Evolutionary conservation across 2,329 filamentous ascomycete genomes (phyloP).

Genomic region (Hypoxylon sp.): DNA sequence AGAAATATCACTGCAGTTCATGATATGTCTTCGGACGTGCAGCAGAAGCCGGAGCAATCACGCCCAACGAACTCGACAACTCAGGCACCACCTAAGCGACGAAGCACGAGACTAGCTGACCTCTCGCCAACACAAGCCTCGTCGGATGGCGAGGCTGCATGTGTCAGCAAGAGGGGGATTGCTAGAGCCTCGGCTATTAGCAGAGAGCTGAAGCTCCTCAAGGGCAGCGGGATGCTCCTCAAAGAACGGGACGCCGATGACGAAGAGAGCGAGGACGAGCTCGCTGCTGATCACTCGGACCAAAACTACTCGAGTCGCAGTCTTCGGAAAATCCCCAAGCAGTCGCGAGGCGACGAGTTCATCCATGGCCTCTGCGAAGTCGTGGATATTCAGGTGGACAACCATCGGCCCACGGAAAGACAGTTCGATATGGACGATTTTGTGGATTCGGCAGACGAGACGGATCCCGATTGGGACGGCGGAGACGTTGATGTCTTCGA

Average conservation of each 20-base stretch:
- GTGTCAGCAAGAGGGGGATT: constrained; percentile 19
- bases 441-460: constrained; percentile 62
- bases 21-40: constrained; percentile 1
- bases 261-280: constrained; percentile 47
- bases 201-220: constrained; percentile 35
- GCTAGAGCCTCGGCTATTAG: constrained; percentile 25
- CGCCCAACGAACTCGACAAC: constrained; percentile 5
- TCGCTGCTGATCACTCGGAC: constrained; percentile 31
- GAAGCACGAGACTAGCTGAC: constrained; percentile 43
- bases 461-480: constrained; percentile 66
- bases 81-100: constrained; percentile 30
- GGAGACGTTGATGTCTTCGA: constrained; percentile 38
- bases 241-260: constrained; percentile 45
- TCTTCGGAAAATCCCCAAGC: constrained; percentile 23
- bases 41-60: neutral
- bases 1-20: constrained; percentile 29
- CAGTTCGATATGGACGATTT: constrained; percentile 78
- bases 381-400: constrained; percentile 77
- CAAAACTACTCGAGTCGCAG: constrained; percentile 18
- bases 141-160: constrained; percentile 20
- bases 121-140: constrained; percentile 27
- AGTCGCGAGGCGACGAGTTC: constrained; percentile 41
- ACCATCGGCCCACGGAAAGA: constrained; percentile 73
- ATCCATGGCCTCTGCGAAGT: constrained; percentile 75
- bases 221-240: constrained; percentile 22